Conservation (phyloP, 352 stramenopile species). For the Plasmopara halstedii region DNA sequence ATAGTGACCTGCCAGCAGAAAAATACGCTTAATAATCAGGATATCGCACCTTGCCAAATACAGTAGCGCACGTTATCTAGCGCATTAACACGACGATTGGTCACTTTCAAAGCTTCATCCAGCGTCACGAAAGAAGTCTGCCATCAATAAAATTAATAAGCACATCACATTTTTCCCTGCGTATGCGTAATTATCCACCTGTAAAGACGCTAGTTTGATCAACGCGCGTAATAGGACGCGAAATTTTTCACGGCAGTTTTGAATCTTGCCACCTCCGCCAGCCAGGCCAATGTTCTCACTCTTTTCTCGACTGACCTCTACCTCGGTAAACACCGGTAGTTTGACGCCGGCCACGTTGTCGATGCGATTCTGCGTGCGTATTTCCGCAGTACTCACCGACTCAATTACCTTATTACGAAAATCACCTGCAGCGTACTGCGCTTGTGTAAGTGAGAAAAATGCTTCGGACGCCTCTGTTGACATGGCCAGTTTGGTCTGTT, state of each 20-base stretch:
- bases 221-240: slow-evolving; percentile 72
- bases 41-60: neutral
- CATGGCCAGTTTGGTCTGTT: slow-evolving; percentile 83
- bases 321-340: slow-evolving; percentile 97
- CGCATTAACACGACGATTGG: slow-evolving; percentile 98
- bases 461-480: slow-evolving; percentile 86
- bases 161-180: neutral
- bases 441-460: slow-evolving; percentile 98
- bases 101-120: slow-evolving; percentile 98
- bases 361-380: slow-evolving; percentile 95
- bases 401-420: slow-evolving; percentile 96
- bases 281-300: slow-evolving; percentile 93
- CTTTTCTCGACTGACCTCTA: slow-evolving; percentile 92
- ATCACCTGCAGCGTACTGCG: slow-evolving; percentile 97
- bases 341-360: slow-evolving; percentile 99
- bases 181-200: slow-evolving; percentile 23
- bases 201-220: slow-evolving; percentile 84
- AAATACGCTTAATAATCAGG: neutral
- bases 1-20: slow-evolving; percentile 88
- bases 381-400: slow-evolving; percentile 91
- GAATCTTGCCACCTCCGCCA: slow-evolving; percentile 96
- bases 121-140: slow-evolving; percentile 99
- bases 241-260: slow-evolving; percentile 90
- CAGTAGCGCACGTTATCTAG: slow-evolving; percentile 90
- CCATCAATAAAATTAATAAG: slow-evolving; percentile 19